Percentiles rank a stretch among this genome's conserved stretches.
phyloP scores from a whole-genome alignment of 176 grass and related monocot species.

The Aegilops tauschii region DNA sequence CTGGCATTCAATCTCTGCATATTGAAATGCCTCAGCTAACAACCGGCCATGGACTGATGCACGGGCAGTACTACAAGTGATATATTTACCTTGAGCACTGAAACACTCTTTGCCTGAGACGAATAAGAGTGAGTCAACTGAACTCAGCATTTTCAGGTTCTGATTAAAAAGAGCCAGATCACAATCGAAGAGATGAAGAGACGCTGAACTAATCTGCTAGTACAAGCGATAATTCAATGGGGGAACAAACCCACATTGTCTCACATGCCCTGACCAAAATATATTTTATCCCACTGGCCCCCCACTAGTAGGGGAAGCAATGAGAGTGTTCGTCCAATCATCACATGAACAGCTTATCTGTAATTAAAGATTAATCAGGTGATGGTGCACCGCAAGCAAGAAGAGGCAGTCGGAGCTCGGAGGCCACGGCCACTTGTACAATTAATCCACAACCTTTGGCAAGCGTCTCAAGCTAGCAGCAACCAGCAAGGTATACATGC shows the following conservation, averaged over 20 bases:
- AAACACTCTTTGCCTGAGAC: neutral
- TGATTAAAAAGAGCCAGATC: neutral
- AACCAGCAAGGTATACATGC: no score
- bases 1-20: neutral
- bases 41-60: neutral
- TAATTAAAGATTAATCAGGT: slow-evolving; percentile 16
- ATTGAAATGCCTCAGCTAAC: neutral
- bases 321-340: slow-evolving; percentile 23
- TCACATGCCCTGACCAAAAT: slow-evolving; percentile 46
- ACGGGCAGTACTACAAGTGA: neutral
- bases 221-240: slow-evolving; percentile 22
- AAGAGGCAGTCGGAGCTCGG: neutral
- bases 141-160: neutral
- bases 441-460: neutral
- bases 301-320: slow-evolving; percentile 11
- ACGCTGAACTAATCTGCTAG: slow-evolving; percentile 7
- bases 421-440: neutral
- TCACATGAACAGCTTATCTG: slow-evolving; percentile 8
- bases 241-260: slow-evolving; percentile 63
- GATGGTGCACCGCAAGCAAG: slow-evolving; percentile 2
- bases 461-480: no score
- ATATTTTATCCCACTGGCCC: slow-evolving; percentile 31
- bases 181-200: neutral
- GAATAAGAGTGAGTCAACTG: neutral
- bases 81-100: neutral